A percentile compares a stretch with the other conserved stretches of the same genome.
These are phyloP conservation scores for Irpex sp. DNA, from an alignment of 1,284 basidiomycete genomes.

Conservation along the genomic window DNA sequence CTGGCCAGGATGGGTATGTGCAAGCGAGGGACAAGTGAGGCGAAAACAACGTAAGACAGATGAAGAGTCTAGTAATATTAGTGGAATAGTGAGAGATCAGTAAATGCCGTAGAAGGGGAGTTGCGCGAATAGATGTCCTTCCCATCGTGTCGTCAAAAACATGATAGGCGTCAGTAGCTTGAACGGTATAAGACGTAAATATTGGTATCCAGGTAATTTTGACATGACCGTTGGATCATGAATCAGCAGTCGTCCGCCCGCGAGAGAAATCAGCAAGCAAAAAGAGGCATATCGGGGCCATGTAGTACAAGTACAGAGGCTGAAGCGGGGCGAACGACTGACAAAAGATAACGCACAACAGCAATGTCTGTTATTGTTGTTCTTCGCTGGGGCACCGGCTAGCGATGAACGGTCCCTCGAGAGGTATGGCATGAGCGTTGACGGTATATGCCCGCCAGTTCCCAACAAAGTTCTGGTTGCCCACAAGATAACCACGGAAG, in stretches of 20 bases:
- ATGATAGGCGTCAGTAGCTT: too few species aligned
- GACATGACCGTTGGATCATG: neutral
- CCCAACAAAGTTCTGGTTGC: constrained; percentile 61
- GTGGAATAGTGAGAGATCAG: neutral
- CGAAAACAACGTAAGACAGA: neutral
- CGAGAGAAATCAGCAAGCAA: neutral
- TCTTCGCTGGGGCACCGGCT: constrained; percentile 8
- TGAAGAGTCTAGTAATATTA: neutral
- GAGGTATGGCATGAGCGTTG: constrained; percentile 34
- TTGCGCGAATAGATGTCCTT: neutral
- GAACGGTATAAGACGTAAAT: neutral
- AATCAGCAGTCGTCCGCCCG: too few species aligned
- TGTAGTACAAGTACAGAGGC: neutral
- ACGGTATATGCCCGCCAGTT: constrained; percentile 53
- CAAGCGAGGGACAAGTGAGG: neutral
- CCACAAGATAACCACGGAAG: constrained; percentile 68
- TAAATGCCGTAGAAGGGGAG: neutral
- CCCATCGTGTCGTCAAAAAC: neutral
- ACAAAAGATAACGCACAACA: too few species aligned
- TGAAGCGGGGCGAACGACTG: too few species aligned
- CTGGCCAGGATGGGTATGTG: neutral
- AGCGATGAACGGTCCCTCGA: constrained; percentile 53
- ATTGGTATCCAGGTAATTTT: neutral
- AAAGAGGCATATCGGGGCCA: neutral
- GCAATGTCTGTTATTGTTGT: too few species aligned